Base-by-base conservation (phyloP, 2,329 filamentous ascomycete species). In the Exophiala bonariae region DNA sequence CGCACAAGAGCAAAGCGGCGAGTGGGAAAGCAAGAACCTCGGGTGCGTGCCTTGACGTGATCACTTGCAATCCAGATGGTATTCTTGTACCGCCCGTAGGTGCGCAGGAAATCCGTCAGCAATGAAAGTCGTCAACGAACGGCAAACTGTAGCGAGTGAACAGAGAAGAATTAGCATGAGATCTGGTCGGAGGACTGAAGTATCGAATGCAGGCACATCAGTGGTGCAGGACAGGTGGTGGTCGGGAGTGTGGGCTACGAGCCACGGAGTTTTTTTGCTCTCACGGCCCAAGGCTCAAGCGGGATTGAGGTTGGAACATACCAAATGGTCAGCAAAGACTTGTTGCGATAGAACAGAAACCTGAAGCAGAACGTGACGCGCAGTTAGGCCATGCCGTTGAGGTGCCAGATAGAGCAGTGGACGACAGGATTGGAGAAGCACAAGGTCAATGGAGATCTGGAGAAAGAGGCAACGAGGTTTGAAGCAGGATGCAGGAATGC, bases 391-490 rank as follows among this genome's bases (percentile, higher is more conserved):
- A 47, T 50, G 31, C 37, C 44, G 32, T 37, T 18, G 11, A 19
- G 16, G 17, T 8, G 14, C 19, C 14, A 37, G 16, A 19, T 8
- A 19, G 4, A 19, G 35, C 35, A 4, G 35, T 37, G 18, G 39
- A 52, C 39, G 42, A 45, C 35, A 45, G 41, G 41, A 45, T 46
- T 43, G 39, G 28, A 39, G 45, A 47, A 41, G 49, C 52, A 55
- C 37, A 55, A 55, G 41, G 34, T 55, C 52, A 55, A 52, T 52
- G 49, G 46, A 52, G 52, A 55, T 55, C 52, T 55, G 52, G 52
- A 55, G 52, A 46, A 44, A 52, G 46, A 50, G 47, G 41, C 48
- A 52, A 49, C 40, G 52, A 55, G 49, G 52, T 55, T n/a, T 45
- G 52, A 52, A 54, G 52, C 52, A 55, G 48, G 52, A 55, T 52